These are phyloP conservation scores for Lojkania enalia DNA, from an alignment of 2,329 filamentous ascomycete genomes.

Conservation along the genomic window DNA sequence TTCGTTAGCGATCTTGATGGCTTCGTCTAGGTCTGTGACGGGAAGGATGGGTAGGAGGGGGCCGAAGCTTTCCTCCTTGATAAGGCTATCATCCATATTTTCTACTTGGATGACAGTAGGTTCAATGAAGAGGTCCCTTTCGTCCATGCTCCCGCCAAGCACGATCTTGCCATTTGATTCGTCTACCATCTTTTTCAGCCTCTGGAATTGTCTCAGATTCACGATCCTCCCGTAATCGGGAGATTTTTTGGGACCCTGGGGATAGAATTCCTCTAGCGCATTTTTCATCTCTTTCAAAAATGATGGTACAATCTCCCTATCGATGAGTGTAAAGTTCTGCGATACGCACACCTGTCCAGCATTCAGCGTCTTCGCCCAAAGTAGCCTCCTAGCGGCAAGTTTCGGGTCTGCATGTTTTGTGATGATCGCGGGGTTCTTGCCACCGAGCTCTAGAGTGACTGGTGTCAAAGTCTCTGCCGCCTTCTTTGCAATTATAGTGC, in stretches of 20 bases:
- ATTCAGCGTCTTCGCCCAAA: conserved; percentile 88
- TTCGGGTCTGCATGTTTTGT: conserved; percentile 79
- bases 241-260: conserved; percentile 76
- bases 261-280: conserved; percentile 77
- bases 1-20: conserved; percentile 77
- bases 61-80: conserved; percentile 86
- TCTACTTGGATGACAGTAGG: conserved; percentile 89
- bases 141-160: conserved; percentile 81
- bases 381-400: conserved; percentile 78
- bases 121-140: conserved; percentile 80
- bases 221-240: conserved; percentile 79
- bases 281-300: conserved; percentile 76
- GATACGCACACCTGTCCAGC: conserved; percentile 90
- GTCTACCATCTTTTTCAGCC: conserved; percentile 91
- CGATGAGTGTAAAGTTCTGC: conserved; percentile 89
- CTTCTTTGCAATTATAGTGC: conserved; percentile 59
- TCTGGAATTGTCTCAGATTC: conserved; percentile 76
- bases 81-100: conserved; percentile 73
- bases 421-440: conserved; percentile 88
- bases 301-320: conserved; percentile 69
- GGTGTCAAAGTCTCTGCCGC: conserved; percentile 68
- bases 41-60: conserved; percentile 85
- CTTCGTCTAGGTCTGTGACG: conserved; percentile 79
- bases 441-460: conserved; percentile 85
- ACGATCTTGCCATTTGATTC: conserved; percentile 80